These are phyloP conservation scores for Tuber borchii DNA, from an alignment of 495 filamentous ascomycete genomes.

Conservation along the genomic window DNA sequence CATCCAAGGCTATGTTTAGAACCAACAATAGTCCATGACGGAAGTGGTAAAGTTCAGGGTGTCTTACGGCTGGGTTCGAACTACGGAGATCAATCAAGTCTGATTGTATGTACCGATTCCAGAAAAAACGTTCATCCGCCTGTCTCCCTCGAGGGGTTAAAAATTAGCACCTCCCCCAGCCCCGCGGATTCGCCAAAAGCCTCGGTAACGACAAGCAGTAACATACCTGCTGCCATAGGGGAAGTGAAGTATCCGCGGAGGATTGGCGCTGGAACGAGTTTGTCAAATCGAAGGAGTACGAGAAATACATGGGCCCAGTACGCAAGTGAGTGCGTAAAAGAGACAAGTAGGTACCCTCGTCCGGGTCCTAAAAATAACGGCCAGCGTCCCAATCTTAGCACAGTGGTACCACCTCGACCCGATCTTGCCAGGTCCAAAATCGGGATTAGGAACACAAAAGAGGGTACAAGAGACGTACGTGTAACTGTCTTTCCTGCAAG, in stretches of 20 bases:
- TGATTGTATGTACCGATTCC: slow-evolving; percentile 88
- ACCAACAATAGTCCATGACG: not conserved
- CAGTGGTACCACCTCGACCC: not conserved
- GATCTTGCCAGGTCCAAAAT: not conserved
- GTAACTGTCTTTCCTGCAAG: slow-evolving; percentile 82
- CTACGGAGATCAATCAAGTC: slow-evolving; percentile 83
- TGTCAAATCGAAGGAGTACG: slow-evolving; percentile 90
- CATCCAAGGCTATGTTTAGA: not conserved
- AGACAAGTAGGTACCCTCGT: slow-evolving; percentile 84
- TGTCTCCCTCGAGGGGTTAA: slow-evolving; percentile 4
- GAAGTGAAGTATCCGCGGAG: slow-evolving; percentile 58
- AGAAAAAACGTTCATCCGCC: slow-evolving; percentile 97
- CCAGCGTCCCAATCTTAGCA: slow-evolving; percentile 8
- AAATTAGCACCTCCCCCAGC: slow-evolving; percentile 15
- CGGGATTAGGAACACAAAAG: not conserved
- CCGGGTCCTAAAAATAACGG: slow-evolving; percentile 54
- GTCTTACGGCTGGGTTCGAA: slow-evolving; percentile 44
- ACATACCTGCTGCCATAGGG: slow-evolving; percentile 69
- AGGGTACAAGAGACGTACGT: slow-evolving; percentile 41
- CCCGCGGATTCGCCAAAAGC: not conserved
- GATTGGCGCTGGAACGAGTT: slow-evolving; percentile 93
- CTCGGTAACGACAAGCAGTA: slow-evolving; percentile 1
- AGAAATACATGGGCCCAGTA: slow-evolving; percentile 92
- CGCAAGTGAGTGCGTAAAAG: slow-evolving; percentile 73
- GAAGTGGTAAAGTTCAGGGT: slow-evolving; percentile 13